Evolutionary conservation across 257 asterid species (phyloP).

Genomic region (Linaria vulgaris): DNA sequence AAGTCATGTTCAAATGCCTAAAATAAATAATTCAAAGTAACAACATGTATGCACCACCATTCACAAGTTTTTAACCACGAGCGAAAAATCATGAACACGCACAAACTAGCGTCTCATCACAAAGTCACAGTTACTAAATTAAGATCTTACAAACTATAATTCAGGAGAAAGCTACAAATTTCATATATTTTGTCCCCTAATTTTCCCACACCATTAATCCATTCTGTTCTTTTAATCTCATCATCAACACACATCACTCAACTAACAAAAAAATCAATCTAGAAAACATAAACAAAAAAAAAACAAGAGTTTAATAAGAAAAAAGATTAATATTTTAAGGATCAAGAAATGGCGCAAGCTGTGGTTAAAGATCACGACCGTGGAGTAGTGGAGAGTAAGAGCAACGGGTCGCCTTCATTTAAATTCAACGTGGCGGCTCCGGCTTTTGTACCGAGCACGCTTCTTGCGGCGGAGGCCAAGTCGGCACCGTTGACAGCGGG

Average conservation of each 20-base stretch:
- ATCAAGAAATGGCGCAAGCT: conserved; percentile 50
- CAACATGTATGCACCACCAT: too few species aligned
- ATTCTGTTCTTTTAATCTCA: background rate
- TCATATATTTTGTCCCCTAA: background rate
- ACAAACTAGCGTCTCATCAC: too few species aligned
- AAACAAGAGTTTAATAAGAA: background rate
- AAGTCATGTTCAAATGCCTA: too few species aligned
- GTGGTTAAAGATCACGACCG: conserved; percentile 12
- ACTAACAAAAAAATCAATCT: background rate
- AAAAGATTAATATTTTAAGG: background rate
- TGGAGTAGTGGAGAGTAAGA: conserved; percentile 16
- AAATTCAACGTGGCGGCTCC: conserved; percentile 85
- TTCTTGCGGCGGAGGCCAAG: background rate
- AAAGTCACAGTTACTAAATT: too few species aligned
- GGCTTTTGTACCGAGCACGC: conserved; percentile 72
- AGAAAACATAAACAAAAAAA: conserved; percentile 2
- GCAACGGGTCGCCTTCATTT: conserved; percentile 38
- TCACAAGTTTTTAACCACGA: too few species aligned
- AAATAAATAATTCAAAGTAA: too few species aligned
- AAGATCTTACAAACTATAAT: too few species aligned
- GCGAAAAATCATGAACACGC: too few species aligned
- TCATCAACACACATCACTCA: background rate
- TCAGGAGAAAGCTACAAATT: conserved; percentile 48
- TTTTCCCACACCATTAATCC: conserved; percentile 16
- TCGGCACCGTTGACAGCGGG: conserved; percentile 64